phyloP scores from a whole-genome alignment of 139 green algal species.

The Chlamydomonas sphaeroides region DNA sequence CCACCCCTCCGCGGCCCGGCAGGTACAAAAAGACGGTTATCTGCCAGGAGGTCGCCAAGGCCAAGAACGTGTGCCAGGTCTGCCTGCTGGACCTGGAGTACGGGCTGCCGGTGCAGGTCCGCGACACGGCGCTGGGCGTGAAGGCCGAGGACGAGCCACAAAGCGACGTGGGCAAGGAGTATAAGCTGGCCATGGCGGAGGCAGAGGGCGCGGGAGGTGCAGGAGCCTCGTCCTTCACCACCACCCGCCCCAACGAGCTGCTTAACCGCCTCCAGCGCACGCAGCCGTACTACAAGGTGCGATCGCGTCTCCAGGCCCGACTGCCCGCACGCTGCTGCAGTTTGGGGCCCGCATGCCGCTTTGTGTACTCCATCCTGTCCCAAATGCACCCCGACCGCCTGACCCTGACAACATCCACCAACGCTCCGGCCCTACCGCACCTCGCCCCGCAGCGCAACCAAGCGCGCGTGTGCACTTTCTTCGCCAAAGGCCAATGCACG shows the following conservation, averaged over 20 bases:
- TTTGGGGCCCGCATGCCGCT: no score
- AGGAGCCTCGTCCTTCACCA: conserved; percentile 56
- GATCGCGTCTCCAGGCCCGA: no score
- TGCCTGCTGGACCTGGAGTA: conserved; percentile 99
- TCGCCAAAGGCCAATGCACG: conserved; percentile 91
- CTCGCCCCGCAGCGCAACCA: conserved; percentile 80
- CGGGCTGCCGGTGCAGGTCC: conserved; percentile 92
- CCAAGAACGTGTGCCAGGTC: conserved; percentile 99
- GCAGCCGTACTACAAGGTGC: conserved; percentile 96
- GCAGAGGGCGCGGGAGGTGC: not conserved
- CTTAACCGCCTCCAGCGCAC: conserved; percentile 88
- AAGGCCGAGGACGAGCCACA: conserved; percentile 83
- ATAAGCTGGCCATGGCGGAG: conserved; percentile 69
- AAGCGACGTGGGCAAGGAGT: conserved; percentile 92
- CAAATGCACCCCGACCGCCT: not conserved
- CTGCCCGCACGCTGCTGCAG: no score
- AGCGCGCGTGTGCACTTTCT: conserved; percentile 96
- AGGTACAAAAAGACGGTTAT: conserved; percentile 99
- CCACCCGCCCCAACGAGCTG: conserved; percentile 74
- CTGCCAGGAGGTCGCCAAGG: conserved; percentile 97
- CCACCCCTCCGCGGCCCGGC: no score
- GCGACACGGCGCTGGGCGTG: conserved; percentile 83
- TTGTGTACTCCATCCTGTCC: no score
- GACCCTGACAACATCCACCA: not conserved
- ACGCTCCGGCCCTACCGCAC: not conserved